Evolutionary conservation across 345 rosid genomes (phyloP).

Genomic region (Dovyalis caffra): DNA sequence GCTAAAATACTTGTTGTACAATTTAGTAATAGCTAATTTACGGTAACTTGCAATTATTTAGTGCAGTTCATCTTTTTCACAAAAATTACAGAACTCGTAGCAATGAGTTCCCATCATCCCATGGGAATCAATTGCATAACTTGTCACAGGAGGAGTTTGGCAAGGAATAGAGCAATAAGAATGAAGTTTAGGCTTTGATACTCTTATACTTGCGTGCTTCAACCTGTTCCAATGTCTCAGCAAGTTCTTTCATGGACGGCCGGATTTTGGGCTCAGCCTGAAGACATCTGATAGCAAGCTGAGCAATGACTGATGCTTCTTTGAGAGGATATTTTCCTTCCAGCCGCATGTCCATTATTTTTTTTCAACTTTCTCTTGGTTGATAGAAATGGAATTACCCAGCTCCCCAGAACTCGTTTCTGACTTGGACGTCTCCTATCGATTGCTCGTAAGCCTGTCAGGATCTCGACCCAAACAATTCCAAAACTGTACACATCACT

Average conservation of each 20-base stretch:
- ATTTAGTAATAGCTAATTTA: no score
- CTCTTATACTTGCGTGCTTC: background rate
- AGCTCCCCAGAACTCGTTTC: background rate
- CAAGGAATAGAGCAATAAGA: background rate
- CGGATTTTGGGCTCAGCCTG: background rate
- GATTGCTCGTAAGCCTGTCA: constrained; percentile 17
- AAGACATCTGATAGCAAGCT: constrained; percentile 9
- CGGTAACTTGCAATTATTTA: no score
- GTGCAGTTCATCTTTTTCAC: no score
- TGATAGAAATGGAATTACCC: constrained; percentile 12
- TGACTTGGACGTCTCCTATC: constrained; percentile 5
- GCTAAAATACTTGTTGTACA: no score
- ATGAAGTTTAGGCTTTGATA: background rate
- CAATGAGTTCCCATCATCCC: no score
- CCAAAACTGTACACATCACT: constrained; percentile 22
- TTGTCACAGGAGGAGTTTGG: no score
- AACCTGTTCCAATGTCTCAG: constrained; percentile 9
- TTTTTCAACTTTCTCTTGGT: constrained; percentile 1
- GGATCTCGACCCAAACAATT: constrained; percentile 15
- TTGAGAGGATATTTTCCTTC: constrained; percentile 8
- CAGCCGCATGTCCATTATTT: constrained; percentile 10
- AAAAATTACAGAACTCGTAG: no score
- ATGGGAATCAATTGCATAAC: no score
- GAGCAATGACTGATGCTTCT: background rate
- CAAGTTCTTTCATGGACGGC: constrained; percentile 20